Conservation (phyloP, 2,329 filamentous ascomycete species). For the Rhynchosporium graminicola region DNA sequence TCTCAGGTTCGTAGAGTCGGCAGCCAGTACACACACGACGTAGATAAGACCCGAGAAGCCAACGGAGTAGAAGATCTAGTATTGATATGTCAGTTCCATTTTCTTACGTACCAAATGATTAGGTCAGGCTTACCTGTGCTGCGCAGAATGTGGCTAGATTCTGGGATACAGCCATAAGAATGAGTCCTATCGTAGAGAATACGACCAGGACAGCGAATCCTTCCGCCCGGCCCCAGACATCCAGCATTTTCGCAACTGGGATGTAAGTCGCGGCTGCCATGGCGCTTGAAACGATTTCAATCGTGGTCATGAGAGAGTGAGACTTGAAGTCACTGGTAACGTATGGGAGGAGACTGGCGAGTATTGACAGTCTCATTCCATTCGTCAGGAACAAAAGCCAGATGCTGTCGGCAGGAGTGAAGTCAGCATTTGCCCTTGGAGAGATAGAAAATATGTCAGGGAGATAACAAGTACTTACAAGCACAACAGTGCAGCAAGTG, state of each 20-base stretch:
- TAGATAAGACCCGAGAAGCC: slow-evolving; percentile 64
- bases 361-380: slow-evolving; percentile 43
- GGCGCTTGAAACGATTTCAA: slow-evolving; percentile 55
- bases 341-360: slow-evolving; percentile 31
- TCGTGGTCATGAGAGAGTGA: slow-evolving; percentile 43
- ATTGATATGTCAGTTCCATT: not conserved
- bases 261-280: slow-evolving; percentile 63
- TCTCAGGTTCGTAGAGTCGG: slow-evolving; percentile 64
- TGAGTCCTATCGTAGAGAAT: slow-evolving; percentile 54
- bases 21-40: slow-evolving; percentile 62
- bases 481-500: slow-evolving; percentile 48
- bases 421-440: not conserved
- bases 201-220: slow-evolving; percentile 58
- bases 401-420: slow-evolving; percentile 43
- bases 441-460: not conserved
- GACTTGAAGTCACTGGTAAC: slow-evolving; percentile 31
- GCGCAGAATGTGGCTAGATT: slow-evolving; percentile 63
- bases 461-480: slow-evolving; percentile 42
- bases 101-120: not conserved
- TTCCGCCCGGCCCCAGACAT: slow-evolving; percentile 68
- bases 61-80: slow-evolving; percentile 63
- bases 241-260: slow-evolving; percentile 66
- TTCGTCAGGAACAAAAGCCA: slow-evolving; percentile 47
- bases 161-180: slow-evolving; percentile 65
- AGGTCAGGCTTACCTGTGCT: slow-evolving; percentile 29